Conservation (phyloP, 2,329 filamentous ascomycete genomes). For the Pseudocercospora vitis region DNA sequence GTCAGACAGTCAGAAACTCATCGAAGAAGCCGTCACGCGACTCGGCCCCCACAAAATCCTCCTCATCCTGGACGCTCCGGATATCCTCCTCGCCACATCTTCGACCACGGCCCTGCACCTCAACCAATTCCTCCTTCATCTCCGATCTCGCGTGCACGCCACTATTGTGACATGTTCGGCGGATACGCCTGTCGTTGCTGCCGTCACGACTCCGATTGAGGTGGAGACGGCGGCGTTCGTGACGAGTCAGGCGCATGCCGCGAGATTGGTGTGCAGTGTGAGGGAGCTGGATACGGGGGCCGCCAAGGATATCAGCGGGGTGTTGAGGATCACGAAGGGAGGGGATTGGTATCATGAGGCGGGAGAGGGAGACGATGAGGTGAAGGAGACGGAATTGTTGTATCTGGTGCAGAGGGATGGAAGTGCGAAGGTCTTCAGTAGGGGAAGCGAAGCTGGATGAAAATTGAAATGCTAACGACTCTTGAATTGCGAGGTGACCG, state of each 20-base stretch:
- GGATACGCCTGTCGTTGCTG: constrained; percentile 65
- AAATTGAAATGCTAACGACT: too few relatives aligned
- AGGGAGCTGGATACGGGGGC: constrained; percentile 80
- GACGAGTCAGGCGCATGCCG: constrained; percentile 71
- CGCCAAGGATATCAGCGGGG: constrained; percentile 88
- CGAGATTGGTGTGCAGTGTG: constrained; percentile 68
- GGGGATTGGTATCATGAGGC: constrained; percentile 37
- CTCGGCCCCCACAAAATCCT: constrained; percentile 34
- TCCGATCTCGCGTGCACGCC: constrained; percentile 54
- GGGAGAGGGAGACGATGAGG: constrained; percentile 63
- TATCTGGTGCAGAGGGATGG: constrained; percentile 82
- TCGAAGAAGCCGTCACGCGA: constrained; percentile 16
- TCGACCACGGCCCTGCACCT: constrained; percentile 33
- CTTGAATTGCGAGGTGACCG: too few relatives aligned
- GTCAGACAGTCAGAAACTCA: constrained; percentile 11
- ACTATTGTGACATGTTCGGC: constrained; percentile 69
- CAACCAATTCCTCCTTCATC: constrained; percentile 32
- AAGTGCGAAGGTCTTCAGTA: constrained; percentile 77
- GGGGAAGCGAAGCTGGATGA: constrained; percentile 57
- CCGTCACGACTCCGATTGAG: constrained; percentile 64
- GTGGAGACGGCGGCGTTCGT: constrained; percentile 69
- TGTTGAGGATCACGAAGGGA: constrained; percentile 71
- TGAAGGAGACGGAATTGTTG: constrained; percentile 67
- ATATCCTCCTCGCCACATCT: constrained; percentile 43
- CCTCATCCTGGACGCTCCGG: constrained; percentile 49